Evolutionary conservation across 139 green algal genomes (phyloP), one percentile per base, ranked within the genome.

Genomic region (Yamagishiella unicocca): DNA sequence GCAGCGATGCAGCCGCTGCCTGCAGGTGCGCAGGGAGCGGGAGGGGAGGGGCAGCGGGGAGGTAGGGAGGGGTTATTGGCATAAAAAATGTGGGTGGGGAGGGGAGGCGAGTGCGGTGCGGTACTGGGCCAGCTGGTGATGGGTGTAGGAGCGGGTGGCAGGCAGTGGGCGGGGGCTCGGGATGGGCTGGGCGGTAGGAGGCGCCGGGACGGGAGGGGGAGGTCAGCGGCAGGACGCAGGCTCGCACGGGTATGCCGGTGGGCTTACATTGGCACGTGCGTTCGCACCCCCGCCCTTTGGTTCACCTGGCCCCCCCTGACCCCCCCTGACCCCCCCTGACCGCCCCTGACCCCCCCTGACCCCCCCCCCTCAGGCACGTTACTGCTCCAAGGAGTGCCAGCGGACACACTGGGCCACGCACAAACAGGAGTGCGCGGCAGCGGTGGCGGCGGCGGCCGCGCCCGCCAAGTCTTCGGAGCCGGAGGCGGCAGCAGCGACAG

Each of bases 311-410:
- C n/a, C n/a, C n/a, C n/a, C n/a, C n/a, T n/a, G n/a, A n/a, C n/a
- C n/a, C n/a, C n/a, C n/a, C n/a, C n/a, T n/a, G n/a, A n/a, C n/a
- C n/a, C n/a, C n/a, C n/a, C n/a, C n/a, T n/a, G n/a, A n/a, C n/a
- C n/a, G n/a, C 50, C 17, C 17, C 17, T 58, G 14, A 25, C 50
- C 17, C 17, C 35, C 33, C 33, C 33, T 50, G 10, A 40, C 5
- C 38, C 22, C 37, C 29, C 25, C 42, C 72, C 3, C 25, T 8
- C 38, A 84, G 55, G 77, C 77, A 14, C 77, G 77, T n/a, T 84
- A 84, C 37, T 82, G 75, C 50, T 82, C 75, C n/a, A n/a, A 31
- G 24, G 75, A 82, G 31, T 82, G 75, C 31, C 75, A 82, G 75
- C 29, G 50, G n/a, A 22, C 46, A 33, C 46, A 68, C 46, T 82